Base-by-base conservation (phyloP, 202 grass and related monocot genomes). In the Zizania palustris region DNA sequence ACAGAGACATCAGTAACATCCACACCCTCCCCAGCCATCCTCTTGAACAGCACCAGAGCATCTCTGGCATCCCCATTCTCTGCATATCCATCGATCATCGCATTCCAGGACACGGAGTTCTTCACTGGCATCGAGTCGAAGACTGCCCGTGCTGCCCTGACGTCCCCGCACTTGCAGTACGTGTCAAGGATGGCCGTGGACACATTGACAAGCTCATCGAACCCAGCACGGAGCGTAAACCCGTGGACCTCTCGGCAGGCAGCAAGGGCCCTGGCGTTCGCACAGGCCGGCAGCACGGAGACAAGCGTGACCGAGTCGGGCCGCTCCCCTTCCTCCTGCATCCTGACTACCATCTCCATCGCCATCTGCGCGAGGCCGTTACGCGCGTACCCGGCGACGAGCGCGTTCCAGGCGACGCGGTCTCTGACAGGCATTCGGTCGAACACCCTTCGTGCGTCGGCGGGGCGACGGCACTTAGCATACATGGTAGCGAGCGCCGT, bases 401-500 rank as follows among this genome's bases (percentile, higher is more conserved):
- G 83, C 37, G 86, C 88, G 36, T 93, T 97, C 91, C 28, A 97
- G 6, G 94, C 83, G 53, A 92, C 84, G 40, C 85, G 64, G 72
- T 97, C 87, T 49, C 77, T 73, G 35, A 56, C 49, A 14, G 84
- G 80, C 84, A 93, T 97, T 72, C 88, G 71, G 68, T 93, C 93
- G 64, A 93, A 97, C 93, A 91, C 79, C 67, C 78, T 89, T 15
- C 81, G 79, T 7, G 93, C 91, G 43, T 93, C 86, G 3, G 33
- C 46, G 7, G 90, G 79, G 45, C 69, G 58, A 59, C 84, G 70
- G 28, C 93, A 97, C 79, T 90, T 93, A 5, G 84, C 91, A 56
- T 93, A 97, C 93, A 97, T 88, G 33, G 81, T 87, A 11, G 84
- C 69, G 33, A 90, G 72, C 1, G 90, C 75, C 40, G 90, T 90